Base-by-base conservation (phyloP, 1,284 basidiomycete species). In the Trichosporon inkin region DNA sequence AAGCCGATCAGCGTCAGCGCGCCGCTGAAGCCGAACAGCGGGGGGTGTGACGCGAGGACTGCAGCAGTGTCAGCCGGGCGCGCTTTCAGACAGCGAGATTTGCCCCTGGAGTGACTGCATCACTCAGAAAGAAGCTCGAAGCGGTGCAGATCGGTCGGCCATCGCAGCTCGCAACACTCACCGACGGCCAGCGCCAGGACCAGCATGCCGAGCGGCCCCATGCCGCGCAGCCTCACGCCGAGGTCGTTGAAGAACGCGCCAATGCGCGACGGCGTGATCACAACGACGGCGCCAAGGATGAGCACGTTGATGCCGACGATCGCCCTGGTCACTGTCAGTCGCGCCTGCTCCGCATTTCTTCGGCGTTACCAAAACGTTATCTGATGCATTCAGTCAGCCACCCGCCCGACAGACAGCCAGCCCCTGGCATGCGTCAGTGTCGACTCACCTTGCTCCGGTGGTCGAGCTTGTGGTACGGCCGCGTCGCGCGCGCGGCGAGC, bases 1-100 rank as follows among this genome's bases (percentile, higher is more conserved):
- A 77, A 78, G 7, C 77, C 77, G 35, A 78, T 76, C 8, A 79
- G 63, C 7, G 75, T 75, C 59, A 79, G 65, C 8, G 72, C 71
- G 7, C 68, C 71, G 41, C 70, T 68, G 55, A 77, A 78, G 3
- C 77, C 77, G 35, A 79, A 75, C 36, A 79, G 56, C 8, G 77
- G 77, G 17, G 77, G 77, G 60, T 79, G 77, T 0, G 74, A 76
- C 6, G 75, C 62, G 13, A 76, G 58, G 17, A 76, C 77, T 78
- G 55, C n/a, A n/a, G n/a, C n/a, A 32, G 3, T 13, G 41, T 54
- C 13, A 59, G 55, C 32, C 19, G 4, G 10, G 17, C 28, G 28
- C 28, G 4, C 28, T 32, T 32, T 8, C 28, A 32, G n/a, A 13
- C 28, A 32, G 1, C 24, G 24, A 10, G 6, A 1, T 41, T 41